Evolutionary conservation across 2,329 filamentous ascomycete genomes (phyloP).

Genomic region (Plenodomus tracheiphilus): DNA sequence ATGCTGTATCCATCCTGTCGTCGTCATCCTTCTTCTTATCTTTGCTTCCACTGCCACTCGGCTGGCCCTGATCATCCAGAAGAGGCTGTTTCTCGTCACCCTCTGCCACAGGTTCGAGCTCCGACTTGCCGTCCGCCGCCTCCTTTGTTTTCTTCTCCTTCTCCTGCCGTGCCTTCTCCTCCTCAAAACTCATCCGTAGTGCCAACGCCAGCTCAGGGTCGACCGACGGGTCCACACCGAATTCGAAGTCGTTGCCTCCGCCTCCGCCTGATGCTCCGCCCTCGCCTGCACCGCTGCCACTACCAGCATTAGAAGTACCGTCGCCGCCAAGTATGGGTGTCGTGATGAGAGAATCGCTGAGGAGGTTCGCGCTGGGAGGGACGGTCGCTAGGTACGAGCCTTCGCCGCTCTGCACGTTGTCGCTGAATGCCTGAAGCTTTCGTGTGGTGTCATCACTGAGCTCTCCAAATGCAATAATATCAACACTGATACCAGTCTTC

Average conservation of each 20-base stretch:
- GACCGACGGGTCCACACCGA: conserved; percentile 86
- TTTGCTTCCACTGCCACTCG: conserved; percentile 61
- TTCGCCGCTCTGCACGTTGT: conserved; percentile 84
- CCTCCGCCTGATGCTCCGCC: conserved; percentile 58
- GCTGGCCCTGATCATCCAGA: conserved; percentile 65
- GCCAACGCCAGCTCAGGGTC: conserved; percentile 95
- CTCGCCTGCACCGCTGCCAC: conserved; percentile 50
- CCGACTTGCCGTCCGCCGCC: conserved; percentile 69
- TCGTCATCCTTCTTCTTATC: conserved; percentile 58
- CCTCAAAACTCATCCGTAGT: conserved; percentile 95
- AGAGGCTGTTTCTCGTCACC: conserved; percentile 64
- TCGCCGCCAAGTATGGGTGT: conserved; percentile 90
- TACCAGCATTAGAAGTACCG: conserved; percentile 62
- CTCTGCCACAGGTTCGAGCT: conserved; percentile 80
- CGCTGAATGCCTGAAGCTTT: conserved; percentile 92
- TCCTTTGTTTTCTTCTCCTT: conserved; percentile 79
- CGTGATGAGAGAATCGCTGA: conserved; percentile 88
- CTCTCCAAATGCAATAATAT: conserved; percentile 94
- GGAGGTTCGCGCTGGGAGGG: conserved; percentile 84
- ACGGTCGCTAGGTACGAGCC: conserved; percentile 91
- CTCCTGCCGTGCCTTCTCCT: conserved; percentile 92
- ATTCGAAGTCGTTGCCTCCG: conserved; percentile 72
- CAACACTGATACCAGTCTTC: conserved; percentile 92
- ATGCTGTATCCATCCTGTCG: conserved; percentile 93
- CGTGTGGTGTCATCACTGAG: conserved; percentile 84